Conservation (phyloP, 2,329 filamentous ascomycete genomes). For the Balansia obtecta region DNA sequence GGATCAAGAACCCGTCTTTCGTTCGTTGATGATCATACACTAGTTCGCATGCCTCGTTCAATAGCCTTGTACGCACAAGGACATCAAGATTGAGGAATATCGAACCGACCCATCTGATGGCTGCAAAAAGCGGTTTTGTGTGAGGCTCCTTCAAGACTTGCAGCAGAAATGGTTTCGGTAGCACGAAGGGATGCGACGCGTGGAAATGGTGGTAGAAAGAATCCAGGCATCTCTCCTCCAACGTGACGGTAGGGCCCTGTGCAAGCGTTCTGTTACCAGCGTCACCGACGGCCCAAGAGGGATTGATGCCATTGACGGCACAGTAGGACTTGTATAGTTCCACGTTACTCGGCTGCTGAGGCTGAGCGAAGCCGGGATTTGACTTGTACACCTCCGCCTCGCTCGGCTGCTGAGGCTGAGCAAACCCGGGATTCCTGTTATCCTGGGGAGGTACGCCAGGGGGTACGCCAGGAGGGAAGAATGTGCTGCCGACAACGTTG, state of each 20-base stretch:
- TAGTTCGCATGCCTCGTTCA: constrained; percentile 45
- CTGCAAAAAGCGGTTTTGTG: constrained; percentile 36
- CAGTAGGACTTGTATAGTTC: constrained; percentile 27
- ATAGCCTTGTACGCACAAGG: constrained; percentile 30
- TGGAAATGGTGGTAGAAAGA: constrained; percentile 48
- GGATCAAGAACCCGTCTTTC: constrained; percentile 53
- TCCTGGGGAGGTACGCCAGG: constrained; percentile 5
- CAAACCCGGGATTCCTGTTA: constrained; percentile 11
- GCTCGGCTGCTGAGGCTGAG: constrained; percentile 7
- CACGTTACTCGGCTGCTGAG: constrained; percentile 15
- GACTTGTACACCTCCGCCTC: constrained; percentile 29
- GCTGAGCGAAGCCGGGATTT: constrained; percentile 11
- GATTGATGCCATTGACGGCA: constrained; percentile 14
- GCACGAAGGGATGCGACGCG: constrained; percentile 43
- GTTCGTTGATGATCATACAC: constrained; percentile 33
- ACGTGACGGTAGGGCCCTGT: constrained; percentile 17
- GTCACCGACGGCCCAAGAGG: constrained; percentile 10
- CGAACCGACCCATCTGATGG: constrained; percentile 44
- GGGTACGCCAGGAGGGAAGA: constrained; percentile 5
- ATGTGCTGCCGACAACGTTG: neutral
- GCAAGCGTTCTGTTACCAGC: constrained; percentile 7
- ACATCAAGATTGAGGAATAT: constrained; percentile 38
- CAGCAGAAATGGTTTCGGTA: constrained; percentile 39
- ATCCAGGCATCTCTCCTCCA: constrained; percentile 41
- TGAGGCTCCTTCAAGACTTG: constrained; percentile 34